Conservation (phyloP, 2,329 filamentous ascomycete species). For the Ophioceras dolichostomum region DNA sequence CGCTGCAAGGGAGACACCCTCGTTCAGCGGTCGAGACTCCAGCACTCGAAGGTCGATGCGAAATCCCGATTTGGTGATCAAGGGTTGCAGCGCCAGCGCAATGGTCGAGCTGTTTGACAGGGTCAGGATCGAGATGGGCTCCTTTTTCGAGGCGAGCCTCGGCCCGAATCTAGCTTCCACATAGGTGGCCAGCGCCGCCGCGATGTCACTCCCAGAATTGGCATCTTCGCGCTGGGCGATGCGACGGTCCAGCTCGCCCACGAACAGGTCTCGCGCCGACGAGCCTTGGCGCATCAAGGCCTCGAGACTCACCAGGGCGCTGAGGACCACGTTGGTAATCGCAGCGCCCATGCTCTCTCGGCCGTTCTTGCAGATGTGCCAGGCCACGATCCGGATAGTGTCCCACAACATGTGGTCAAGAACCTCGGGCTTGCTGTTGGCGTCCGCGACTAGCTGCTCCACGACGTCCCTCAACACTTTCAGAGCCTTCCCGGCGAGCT, state of each 20-base stretch:
- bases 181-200: constrained; percentile 18
- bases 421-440: constrained; percentile 14
- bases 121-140: constrained; percentile 38
- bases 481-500: constrained; percentile 43
- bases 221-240: constrained; percentile 10
- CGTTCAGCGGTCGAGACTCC: constrained; percentile 54
- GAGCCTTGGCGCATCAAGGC: constrained; percentile 11
- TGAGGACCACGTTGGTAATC: constrained; percentile 36
- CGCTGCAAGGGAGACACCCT: constrained; percentile 47
- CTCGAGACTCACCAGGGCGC: constrained; percentile 28
- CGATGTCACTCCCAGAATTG: constrained; percentile 12
- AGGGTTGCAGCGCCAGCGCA: constrained; percentile 29
- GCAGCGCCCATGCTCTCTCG: constrained; percentile 55
- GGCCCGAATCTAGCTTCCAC: constrained; percentile 20
- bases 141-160: constrained; percentile 6
- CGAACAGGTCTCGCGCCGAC: constrained; percentile 6
- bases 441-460: constrained; percentile 3
- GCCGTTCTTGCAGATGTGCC: constrained; percentile 53
- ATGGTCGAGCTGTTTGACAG: constrained; percentile 54
- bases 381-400: constrained; percentile 40
- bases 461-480: constrained; percentile 33
- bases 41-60: constrained; percentile 45
- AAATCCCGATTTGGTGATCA: constrained; percentile 21
- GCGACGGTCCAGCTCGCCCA: constrained; percentile 7
- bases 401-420: too few species aligned